Evolutionary conservation across 2,329 filamentous ascomycete species (phyloP).

Genomic region (Diaporthe batatas): DNA sequence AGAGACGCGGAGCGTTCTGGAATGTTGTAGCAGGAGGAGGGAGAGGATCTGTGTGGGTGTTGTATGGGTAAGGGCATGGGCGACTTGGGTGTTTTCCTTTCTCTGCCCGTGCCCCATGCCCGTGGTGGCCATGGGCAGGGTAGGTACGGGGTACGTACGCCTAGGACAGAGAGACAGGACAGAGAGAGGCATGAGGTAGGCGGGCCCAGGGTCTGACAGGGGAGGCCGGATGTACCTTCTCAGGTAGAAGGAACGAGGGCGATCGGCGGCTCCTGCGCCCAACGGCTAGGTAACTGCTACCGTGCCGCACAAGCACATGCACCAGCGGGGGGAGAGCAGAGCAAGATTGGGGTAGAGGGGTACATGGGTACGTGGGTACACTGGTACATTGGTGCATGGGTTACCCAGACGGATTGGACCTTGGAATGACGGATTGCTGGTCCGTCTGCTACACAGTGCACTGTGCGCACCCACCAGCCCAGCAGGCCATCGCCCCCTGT

Average conservation of each 20-base stretch:
- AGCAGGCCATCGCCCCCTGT: conserved; percentile 11
- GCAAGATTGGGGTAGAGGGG: conserved; percentile 23
- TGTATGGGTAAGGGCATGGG: conserved; percentile 20
- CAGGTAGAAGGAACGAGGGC: conserved; percentile 10
- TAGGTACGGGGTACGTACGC: neutral
- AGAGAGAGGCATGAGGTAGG: neutral
- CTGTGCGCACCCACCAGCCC: conserved; percentile 9
- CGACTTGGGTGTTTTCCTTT: conserved; percentile 32
- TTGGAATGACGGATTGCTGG: conserved; percentile 34
- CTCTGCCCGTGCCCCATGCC: conserved; percentile 11
- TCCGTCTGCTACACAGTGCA: conserved; percentile 33
- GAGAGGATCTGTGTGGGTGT: conserved; percentile 25
- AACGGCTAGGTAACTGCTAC: neutral
- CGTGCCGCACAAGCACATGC: neutral
- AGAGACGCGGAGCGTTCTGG: conserved; percentile 35
- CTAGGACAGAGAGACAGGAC: too few species aligned
- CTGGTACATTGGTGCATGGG: too few species aligned
- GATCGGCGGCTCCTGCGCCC: neutral
- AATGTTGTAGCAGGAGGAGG: conserved; percentile 34
- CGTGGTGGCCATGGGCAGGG: neutral
- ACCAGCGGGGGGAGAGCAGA: neutral
- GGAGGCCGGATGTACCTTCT: neutral
- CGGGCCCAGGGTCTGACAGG: conserved; percentile 10
- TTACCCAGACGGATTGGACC: conserved; percentile 7
- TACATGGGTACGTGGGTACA: too few species aligned